Conservation (phyloP, 176 grass and related monocot species). For the Ensete ventricosum region DNA sequence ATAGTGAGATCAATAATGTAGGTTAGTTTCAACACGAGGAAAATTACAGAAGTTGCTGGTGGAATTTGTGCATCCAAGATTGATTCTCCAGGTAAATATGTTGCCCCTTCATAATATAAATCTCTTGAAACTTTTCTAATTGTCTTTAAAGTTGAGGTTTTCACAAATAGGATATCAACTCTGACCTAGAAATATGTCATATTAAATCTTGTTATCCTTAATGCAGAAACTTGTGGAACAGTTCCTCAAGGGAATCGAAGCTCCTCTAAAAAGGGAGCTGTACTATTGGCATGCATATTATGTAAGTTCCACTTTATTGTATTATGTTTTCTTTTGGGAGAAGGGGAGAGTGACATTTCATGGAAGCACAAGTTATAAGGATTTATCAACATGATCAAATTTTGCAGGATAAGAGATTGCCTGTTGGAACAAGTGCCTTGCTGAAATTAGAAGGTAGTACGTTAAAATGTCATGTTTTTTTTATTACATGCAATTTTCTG, state of each 20-base stretch:
- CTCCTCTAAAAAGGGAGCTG: slow-evolving; percentile 37
- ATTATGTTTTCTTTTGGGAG: not conserved
- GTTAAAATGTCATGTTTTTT: not conserved
- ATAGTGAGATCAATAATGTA: slow-evolving; percentile 11
- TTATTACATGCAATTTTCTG: not conserved
- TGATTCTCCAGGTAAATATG: slow-evolving; percentile 49
- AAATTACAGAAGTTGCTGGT: slow-evolving; percentile 68
- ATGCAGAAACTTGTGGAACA: slow-evolving; percentile 50
- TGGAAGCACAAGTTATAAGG: not conserved
- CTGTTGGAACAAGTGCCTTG: slow-evolving; percentile 46
- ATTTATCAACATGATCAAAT: not conserved
- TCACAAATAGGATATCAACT: not conserved
- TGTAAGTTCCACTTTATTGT: slow-evolving; percentile 25
- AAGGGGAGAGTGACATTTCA: too few relatives aligned
- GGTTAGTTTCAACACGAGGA: slow-evolving; percentile 44
- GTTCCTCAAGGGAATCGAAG: slow-evolving; percentile 51
- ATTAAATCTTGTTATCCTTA: not conserved
- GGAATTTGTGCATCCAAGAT: slow-evolving; percentile 55
- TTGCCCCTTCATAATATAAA: not conserved
- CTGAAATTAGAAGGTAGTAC: slow-evolving; percentile 41
- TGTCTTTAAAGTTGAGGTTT: too few relatives aligned
- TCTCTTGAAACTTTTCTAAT: too few relatives aligned
- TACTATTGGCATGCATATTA: slow-evolving; percentile 69
- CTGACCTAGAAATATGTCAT: not conserved
- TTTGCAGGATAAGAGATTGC: slow-evolving; percentile 65